phyloP scores from a whole-genome alignment of 2,329 filamentous ascomycete species.

The Sporothrix phasma region DNA sequence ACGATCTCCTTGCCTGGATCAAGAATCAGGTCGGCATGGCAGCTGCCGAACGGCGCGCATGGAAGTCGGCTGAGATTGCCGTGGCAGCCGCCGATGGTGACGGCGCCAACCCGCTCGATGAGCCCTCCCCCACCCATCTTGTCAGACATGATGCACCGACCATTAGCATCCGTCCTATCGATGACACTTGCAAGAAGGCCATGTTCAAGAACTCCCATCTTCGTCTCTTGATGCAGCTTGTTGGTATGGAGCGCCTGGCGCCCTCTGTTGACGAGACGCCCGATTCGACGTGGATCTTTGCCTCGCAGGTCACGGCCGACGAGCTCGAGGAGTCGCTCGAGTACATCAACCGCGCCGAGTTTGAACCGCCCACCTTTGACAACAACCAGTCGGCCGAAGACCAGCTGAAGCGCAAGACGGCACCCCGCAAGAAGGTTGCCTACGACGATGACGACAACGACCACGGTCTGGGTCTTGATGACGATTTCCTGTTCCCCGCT shows the following conservation, averaged over 20 bases:
- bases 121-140: constrained; percentile 21
- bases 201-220: constrained; percentile 87
- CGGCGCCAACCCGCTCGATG: constrained; percentile 16
- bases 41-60: constrained; percentile 62
- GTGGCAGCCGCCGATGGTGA: constrained; percentile 8
- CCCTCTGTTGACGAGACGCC: constrained; percentile 55
- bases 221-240: constrained; percentile 69
- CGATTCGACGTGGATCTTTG: constrained; percentile 71
- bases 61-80: constrained; percentile 44
- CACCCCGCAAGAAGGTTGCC: constrained; percentile 32
- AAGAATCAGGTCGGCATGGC: constrained; percentile 60
- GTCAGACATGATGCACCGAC: constrained; percentile 35
- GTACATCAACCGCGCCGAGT: constrained; percentile 66
- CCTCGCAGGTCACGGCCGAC: constrained; percentile 52
- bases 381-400: constrained; percentile 65
- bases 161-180: constrained; percentile 52
- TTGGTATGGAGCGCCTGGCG: constrained; percentile 54
- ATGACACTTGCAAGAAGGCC: constrained; percentile 55
- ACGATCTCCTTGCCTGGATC: constrained; percentile 70
- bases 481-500: constrained; percentile 57
- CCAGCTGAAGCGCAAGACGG: constrained; percentile 63
- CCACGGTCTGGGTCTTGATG: constrained; percentile 35
- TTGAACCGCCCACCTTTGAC: constrained; percentile 67
- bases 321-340: constrained; percentile 60
- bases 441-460: constrained; percentile 31